Base-by-base conservation (phyloP, 2,329 filamentous ascomycete genomes). In the Hirsutella thompsonii region DNA sequence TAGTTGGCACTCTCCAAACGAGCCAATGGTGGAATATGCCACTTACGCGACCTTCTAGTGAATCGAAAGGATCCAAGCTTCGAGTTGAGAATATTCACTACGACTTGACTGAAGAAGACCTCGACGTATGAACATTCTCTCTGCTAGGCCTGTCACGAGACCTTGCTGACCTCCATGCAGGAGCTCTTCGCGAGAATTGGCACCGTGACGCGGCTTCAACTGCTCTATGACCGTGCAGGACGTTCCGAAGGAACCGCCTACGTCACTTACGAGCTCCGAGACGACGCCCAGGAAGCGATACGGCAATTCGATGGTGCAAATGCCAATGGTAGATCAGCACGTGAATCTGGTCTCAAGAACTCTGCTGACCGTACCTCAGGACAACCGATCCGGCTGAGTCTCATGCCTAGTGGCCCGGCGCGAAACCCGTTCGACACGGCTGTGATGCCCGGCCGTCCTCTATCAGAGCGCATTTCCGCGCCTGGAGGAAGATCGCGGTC, bases 61-160 rank as follows among this genome's bases (percentile, higher is more conserved):
- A 74, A 29, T 55, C 64, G 23, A 63, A 65, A 42, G 79, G 80
- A 50, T 70, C 79, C 36, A 90, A 86, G 62, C 62, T 95, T 49
- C 81, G 81, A 49, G 81, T 94, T 46, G 86, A 93, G 46, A 94
- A 94, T 57, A 67, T 95, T 43, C 89, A 95, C 60, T 95, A 94
- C 60, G 89, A 95, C 45, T 72, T 95, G 47, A 89, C 83, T 11
- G 79, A 90, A 59, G 79, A 81, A 30, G 89, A 94, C 55, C 71
- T 94, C 41, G 74, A 83, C 54, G 87, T 93, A 64, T 42, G 62
- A 38, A 9, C 26, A 29, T 14, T 16, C 30, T 20, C 9, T 11
- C 19, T 10, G 10, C 9, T 19, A 16, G n/a, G 13, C 16, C 8
- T 9, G 2, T 18, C 32, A 5, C 16, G 29, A 11, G 32, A 26